These are phyloP conservation scores for Debaryomyces sp. DNA, from an alignment of 1,139 yeast genomes.

Conservation along the genomic window DNA sequence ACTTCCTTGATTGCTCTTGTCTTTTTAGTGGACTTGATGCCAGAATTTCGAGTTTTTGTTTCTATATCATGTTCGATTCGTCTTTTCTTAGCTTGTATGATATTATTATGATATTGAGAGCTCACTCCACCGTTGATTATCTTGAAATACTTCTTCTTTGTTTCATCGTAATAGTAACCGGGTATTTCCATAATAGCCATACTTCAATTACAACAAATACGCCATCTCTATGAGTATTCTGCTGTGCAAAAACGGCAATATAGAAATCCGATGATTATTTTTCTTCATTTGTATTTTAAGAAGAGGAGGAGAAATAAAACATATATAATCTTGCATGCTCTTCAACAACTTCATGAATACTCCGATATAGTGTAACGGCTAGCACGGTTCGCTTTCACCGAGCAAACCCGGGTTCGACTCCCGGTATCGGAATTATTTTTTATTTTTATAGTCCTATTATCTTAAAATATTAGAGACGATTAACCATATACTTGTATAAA, in stretches of 20 bases:
- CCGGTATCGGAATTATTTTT: constrained; percentile 67
- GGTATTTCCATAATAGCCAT: constrained; percentile 33
- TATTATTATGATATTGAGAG: constrained; percentile 36
- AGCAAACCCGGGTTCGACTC: constrained; percentile 84
- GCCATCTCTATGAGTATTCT: not conserved
- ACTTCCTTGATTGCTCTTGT: not conserved
- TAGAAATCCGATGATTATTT: no score
- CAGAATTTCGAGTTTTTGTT: not conserved
- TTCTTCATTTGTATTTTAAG: no score
- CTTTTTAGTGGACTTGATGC: not conserved
- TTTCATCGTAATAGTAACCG: constrained; percentile 50
- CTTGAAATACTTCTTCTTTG: constrained; percentile 46
- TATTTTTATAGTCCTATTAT: not conserved
- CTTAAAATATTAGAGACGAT: constrained; percentile 1
- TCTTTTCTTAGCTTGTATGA: constrained; percentile 34
- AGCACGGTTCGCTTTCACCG: constrained; percentile 85
- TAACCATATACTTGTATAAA: no score
- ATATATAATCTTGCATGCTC: no score
- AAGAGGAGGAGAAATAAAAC: no score
- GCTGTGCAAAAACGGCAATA: not conserved
- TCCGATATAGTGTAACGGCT: constrained; percentile 83
- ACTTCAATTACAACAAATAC: not conserved
- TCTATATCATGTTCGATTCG: constrained; percentile 10
- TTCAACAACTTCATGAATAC: not conserved
- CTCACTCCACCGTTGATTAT: constrained; percentile 38